Percentiles rank a stretch among this genome's conserved stretches.
phyloP scores from a whole-genome alignment of 495 filamentous ascomycete species.

The Podospora pseudopauciseta region DNA sequence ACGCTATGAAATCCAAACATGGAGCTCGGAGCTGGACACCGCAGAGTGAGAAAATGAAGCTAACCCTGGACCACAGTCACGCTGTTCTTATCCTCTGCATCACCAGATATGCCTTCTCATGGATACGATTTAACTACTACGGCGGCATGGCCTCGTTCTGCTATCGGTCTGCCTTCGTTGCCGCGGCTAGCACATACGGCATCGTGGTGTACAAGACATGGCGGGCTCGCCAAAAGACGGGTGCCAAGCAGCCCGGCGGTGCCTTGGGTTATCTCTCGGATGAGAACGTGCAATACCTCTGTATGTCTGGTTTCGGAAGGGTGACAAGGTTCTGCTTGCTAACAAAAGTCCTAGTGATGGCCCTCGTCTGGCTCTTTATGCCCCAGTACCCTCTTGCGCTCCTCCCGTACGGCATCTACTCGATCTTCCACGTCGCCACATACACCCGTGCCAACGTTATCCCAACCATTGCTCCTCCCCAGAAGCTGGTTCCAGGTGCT shows the following conservation, averaged over 20 bases:
- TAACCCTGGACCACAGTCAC: slow-evolving; percentile 54
- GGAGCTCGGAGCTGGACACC: background rate
- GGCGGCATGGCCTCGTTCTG: slow-evolving; percentile 68
- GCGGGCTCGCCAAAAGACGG: slow-evolving; percentile 70
- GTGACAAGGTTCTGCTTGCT: slow-evolving; percentile 13
- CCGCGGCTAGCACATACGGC: slow-evolving; percentile 88
- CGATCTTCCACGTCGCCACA: slow-evolving; percentile 94
- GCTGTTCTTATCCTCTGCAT: slow-evolving; percentile 78
- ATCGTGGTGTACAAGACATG: slow-evolving; percentile 99
- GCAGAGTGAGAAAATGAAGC: background rate
- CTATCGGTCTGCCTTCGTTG: slow-evolving; percentile 85
- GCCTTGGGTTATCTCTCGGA: slow-evolving; percentile 66
- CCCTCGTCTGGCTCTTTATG: slow-evolving; percentile 88
- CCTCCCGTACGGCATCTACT: slow-evolving; percentile 94
- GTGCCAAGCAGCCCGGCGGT: slow-evolving; percentile 54
- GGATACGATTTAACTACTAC: slow-evolving; percentile 77
- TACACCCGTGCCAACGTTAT: slow-evolving; percentile 70
- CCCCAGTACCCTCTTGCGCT: slow-evolving; percentile 87
- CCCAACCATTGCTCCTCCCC: slow-evolving; percentile 55
- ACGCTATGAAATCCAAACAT: background rate
- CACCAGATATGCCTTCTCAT: slow-evolving; percentile 74
- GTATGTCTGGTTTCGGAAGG: slow-evolving; percentile 52
- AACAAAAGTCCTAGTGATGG: slow-evolving; percentile 63
- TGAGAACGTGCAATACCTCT: slow-evolving; percentile 96
- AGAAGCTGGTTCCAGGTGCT: slow-evolving; percentile 37